phyloP scores from a whole-genome alignment of 2,329 filamentous ascomycete genomes.

The Gaeumannomyces sp. region DNA sequence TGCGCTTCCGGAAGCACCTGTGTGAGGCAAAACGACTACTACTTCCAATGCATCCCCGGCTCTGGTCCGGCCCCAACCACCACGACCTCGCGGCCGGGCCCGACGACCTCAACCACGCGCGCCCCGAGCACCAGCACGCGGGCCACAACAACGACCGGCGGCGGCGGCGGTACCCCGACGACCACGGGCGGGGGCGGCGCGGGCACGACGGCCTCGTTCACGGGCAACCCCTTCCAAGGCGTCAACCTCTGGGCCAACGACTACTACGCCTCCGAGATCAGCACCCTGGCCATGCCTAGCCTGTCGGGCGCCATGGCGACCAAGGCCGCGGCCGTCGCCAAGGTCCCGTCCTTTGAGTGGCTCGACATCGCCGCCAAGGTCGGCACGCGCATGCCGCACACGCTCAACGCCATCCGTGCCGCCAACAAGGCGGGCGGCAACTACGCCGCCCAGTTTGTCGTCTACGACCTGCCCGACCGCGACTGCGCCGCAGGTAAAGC shows the following conservation, averaged over 20 bases:
- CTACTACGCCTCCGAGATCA: slow-evolving; percentile 50
- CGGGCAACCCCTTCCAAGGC: slow-evolving; percentile 49
- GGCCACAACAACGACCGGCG: slow-evolving; percentile 36
- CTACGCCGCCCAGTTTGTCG: slow-evolving; percentile 44
- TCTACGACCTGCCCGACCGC: slow-evolving; percentile 53
- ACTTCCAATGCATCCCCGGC: slow-evolving; percentile 32
- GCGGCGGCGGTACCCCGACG: slow-evolving; percentile 1
- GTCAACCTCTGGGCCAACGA: slow-evolving; percentile 47
- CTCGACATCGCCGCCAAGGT: slow-evolving; percentile 30
- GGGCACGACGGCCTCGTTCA: slow-evolving; percentile 62
- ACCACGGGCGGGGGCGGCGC: slow-evolving; percentile 36
- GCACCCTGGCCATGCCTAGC: slow-evolving; percentile 53
- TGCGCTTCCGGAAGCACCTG: slow-evolving; percentile 25
- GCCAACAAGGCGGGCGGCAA: slow-evolving; percentile 31
- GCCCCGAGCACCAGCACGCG: slow-evolving; percentile 72
- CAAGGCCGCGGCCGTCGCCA: slow-evolving; percentile 43
- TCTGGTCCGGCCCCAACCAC: slow-evolving; percentile 38
- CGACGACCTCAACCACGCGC: slow-evolving; percentile 37
- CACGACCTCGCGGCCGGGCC: slow-evolving; percentile 62
- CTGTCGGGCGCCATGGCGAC: slow-evolving; percentile 49
- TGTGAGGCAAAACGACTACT: slow-evolving; percentile 25
- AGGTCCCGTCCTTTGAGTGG: slow-evolving; percentile 49
- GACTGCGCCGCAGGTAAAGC: slow-evolving; percentile 45
- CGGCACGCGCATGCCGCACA: slow-evolving; percentile 31
- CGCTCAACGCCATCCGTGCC: slow-evolving; percentile 33